A percentile compares a stretch with the other conserved stretches of the same genome.
Conservation (phyloP, 768 basidiomycete species). For the Boletus coccyginus region DNA sequence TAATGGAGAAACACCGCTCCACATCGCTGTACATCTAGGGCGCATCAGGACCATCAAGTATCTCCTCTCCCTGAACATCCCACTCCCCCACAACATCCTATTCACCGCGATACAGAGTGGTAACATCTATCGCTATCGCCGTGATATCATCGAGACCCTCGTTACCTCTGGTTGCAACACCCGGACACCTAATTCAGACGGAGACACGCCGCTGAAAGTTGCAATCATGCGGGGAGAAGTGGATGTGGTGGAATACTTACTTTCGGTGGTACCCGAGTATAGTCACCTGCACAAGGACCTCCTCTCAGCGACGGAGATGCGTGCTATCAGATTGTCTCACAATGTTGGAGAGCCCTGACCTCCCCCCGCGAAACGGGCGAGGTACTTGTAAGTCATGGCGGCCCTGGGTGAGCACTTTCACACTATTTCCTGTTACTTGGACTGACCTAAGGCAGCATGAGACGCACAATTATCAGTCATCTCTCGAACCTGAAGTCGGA, state of each 20-base stretch:
- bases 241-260: background rate
- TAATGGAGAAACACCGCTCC: background rate
- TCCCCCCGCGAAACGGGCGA: background rate
- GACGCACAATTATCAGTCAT: too few species aligned
- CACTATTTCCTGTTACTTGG: background rate
- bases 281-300: background rate
- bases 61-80: background rate
- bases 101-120: background rate
- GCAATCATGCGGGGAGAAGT: background rate
- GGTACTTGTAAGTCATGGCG: background rate
- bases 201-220: background rate
- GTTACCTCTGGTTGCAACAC: background rate
- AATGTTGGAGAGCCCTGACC: background rate
- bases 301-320: background rate
- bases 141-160: background rate
- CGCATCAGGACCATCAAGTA: background rate
- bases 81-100: background rate
- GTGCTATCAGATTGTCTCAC: background rate
- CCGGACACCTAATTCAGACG: background rate
- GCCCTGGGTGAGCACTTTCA: background rate
- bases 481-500: too few species aligned
- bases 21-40: background rate
- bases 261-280: background rate
- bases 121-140: background rate
- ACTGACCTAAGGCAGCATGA: background rate